A percentile compares a stretch with the other conserved stretches of the same genome.
Conservation (phyloP, 2,329 filamentous ascomycete genomes). For the Monilinia aucupariae region DNA sequence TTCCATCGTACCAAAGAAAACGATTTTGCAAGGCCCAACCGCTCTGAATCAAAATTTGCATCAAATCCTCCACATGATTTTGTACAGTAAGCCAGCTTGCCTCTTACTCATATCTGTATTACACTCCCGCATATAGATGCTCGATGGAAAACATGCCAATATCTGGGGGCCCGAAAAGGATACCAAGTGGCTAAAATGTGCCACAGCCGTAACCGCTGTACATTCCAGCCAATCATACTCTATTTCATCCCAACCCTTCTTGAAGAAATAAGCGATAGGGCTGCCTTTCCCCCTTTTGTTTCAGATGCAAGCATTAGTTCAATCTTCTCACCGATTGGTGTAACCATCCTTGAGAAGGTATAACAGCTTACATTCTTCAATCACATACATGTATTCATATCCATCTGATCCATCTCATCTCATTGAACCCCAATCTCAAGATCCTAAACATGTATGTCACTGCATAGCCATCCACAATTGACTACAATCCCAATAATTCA, state of each 20-base stretch:
- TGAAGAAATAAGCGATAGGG: slow-evolving; percentile 7
- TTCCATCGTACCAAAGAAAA: neutral
- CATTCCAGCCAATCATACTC: neutral
- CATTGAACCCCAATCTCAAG: neutral
- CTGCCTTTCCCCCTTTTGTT: slow-evolving; percentile 5
- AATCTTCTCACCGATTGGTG: neutral
- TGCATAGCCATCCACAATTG: neutral
- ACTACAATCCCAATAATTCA: neutral
- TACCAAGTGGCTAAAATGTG: neutral
- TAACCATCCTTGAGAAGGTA: neutral
- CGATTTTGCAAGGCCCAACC: too few species aligned
- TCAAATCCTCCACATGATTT: neutral
- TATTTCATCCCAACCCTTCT: neutral
- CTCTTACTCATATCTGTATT: neutral
- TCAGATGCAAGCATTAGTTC: neutral
- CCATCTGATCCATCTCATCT: neutral
- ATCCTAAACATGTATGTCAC: too few species aligned
- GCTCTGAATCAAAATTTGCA: neutral
- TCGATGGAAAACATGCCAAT: neutral
- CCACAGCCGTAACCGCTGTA: neutral
- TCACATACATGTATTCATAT: neutral
- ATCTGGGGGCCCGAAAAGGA: neutral
- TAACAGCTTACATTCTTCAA: too few species aligned
- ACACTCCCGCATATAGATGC: neutral
- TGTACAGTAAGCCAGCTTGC: neutral